phyloP scores from a whole-genome alignment of 148 eudicot species.

The Tetragonia tetragonoides region DNA sequence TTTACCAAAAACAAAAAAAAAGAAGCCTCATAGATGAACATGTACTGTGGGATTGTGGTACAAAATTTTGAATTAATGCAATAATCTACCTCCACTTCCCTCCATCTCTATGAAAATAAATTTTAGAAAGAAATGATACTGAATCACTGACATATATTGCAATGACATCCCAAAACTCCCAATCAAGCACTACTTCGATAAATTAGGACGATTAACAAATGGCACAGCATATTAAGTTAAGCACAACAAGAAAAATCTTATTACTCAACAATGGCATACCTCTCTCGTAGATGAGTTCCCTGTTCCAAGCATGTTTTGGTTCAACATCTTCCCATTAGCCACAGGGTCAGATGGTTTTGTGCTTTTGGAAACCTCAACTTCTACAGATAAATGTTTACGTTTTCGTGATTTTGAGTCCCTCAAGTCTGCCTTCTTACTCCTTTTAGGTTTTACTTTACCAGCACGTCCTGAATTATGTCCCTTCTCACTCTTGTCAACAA shows the following conservation, averaged over 20 bases:
- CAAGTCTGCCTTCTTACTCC: background rate
- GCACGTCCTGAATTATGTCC: constrained; percentile 19
- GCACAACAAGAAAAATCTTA: background rate
- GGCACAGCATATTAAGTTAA: background rate
- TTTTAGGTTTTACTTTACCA: constrained; percentile 17
- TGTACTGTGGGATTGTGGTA: no score
- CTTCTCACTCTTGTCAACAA: constrained; percentile 18
- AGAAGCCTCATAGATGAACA: no score
- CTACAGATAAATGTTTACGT: constrained; percentile 18
- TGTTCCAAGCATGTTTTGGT: constrained; percentile 28
- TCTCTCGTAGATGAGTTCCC: constrained; percentile 20
- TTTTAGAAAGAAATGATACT: no score
- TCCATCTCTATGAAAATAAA: no score
- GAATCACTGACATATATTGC: no score
- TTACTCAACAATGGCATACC: constrained; percentile 33
- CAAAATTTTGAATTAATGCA: no score
- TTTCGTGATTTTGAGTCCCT: constrained; percentile 15
- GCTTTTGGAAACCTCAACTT: constrained; percentile 12
- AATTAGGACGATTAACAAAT: background rate
- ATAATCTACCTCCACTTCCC: no score
- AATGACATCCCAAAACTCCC: no score
- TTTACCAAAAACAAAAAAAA: no score
- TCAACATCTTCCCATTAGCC: constrained; percentile 21
- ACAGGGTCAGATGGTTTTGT: constrained; percentile 17
- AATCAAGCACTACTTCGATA: background rate